Base-by-base conservation (phyloP, 2,329 filamentous ascomycete genomes). In the Alternaria sp. region DNA sequence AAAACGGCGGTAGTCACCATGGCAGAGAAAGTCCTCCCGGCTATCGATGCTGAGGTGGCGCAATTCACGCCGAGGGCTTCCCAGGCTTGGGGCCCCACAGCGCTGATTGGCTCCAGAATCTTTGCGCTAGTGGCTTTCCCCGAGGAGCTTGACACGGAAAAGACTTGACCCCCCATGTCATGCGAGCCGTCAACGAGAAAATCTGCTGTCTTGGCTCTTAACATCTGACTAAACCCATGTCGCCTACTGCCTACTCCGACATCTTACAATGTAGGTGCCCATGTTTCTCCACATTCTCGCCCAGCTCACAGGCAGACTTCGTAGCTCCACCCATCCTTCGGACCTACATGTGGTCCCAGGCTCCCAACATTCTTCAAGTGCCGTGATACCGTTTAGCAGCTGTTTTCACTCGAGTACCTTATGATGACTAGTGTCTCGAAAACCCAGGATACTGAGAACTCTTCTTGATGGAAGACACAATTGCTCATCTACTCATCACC, bases 141-240 rank as follows among this genome's bases (percentile, higher is more conserved):
- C 21, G 29, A 14, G 21, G 33, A 48, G 44, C 44, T 48, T 48
- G 21, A 48, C 44, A 8, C 13, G 31, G 44, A 48, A 48, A 48
- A 48, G 44, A 48, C 21, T 48, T 48, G 29, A 34, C 21, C 44
- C 44, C 44, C 44, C 44, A 48, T 34, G 33, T 48, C 31, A 17
- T 13, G n/a, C 44, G 44, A 48, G 14, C 24, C 31, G 31, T 23
- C 13, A 33, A n/a, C 3, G 44, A 34, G 44, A 48, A 48, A 48
- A 48, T 48, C 44, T 48, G 34, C 21, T n/a, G 13, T 23, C 44
- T 23, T 21, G 29, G 31, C 44, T 34, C 21, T 34, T 23, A 11
- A 7, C 29, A 3, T 17, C 14, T 11, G n/a, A 11, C 17, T 46
- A 48, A 34, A 34, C 13, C 44, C 14, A 4, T 23, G 23, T 48